Evolutionary conservation across 257 asterid genomes (phyloP).

Genomic region (Misopates orontium): DNA sequence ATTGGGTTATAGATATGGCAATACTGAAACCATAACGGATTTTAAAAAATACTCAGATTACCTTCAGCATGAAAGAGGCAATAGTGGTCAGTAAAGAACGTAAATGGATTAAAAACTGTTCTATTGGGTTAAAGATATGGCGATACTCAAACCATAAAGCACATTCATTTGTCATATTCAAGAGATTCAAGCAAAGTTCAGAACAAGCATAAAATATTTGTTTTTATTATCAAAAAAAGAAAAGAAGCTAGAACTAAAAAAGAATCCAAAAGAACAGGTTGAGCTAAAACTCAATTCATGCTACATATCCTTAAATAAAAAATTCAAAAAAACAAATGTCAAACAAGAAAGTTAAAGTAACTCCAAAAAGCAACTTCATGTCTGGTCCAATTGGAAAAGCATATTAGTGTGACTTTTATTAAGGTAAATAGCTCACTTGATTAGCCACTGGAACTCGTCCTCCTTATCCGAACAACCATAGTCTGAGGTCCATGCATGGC

Average conservation of each 20-base stretch:
- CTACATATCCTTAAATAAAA: background rate
- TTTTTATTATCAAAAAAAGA: background rate
- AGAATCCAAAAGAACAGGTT: too few species aligned
- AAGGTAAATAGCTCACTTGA: constrained; percentile 42
- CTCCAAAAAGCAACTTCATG: background rate
- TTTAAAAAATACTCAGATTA: too few species aligned
- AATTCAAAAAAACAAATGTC: background rate
- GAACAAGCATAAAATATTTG: too few species aligned
- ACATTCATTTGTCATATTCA: too few species aligned
- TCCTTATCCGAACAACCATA: constrained; percentile 67
- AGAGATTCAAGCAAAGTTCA: too few species aligned
- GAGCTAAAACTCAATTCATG: background rate
- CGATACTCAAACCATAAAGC: too few species aligned
- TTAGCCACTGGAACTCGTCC: constrained; percentile 67
- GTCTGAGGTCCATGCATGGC: constrained; percentile 78
- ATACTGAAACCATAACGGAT: too few species aligned
- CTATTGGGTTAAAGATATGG: too few species aligned
- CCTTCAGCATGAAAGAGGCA: too few species aligned
- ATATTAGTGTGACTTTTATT: background rate
- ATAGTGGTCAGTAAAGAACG: too few species aligned
- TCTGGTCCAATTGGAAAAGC: background rate
- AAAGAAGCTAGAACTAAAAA: background rate
- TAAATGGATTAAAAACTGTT: too few species aligned
- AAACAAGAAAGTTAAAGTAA: background rate
- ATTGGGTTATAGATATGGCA: too few species aligned